These are phyloP conservation scores for Apiotrichum porosum DNA, from an alignment of 1,284 basidiomycete species.

Conservation along the genomic window DNA sequence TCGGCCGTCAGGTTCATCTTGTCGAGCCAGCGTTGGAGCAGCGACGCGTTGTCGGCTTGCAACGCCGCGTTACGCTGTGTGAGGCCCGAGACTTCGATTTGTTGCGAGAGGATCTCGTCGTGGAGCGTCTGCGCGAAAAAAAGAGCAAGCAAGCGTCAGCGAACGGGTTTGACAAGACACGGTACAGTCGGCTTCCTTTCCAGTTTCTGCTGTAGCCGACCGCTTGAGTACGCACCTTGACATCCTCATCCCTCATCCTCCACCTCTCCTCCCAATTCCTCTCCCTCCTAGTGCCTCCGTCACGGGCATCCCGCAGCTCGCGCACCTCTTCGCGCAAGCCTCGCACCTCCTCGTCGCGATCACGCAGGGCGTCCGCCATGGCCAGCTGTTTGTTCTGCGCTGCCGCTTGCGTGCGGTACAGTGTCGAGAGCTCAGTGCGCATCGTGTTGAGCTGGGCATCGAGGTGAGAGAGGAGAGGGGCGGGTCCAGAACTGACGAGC, in stretches of 20 bases:
- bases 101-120: conserved; percentile 86
- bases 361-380: conserved; percentile 89
- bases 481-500: not conserved
- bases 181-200: no score
- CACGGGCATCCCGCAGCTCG: conserved; percentile 73
- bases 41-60: conserved; percentile 84
- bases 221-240: conserved; percentile 61
- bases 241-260: conserved; percentile 79
- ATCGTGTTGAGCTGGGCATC: conserved; percentile 87
- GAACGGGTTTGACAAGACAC: no score
- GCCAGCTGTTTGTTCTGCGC: conserved; percentile 85
- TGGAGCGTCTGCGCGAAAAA: conserved; percentile 90
- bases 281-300: conserved; percentile 28
- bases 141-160: no score
- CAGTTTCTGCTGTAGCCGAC: not conserved
- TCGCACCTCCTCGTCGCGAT: conserved; percentile 80
- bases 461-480: conserved; percentile 71
- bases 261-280: conserved; percentile 76
- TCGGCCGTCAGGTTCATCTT: conserved; percentile 89
- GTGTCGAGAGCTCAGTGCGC: conserved; percentile 81
- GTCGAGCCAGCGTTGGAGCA: conserved; percentile 92
- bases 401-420: conserved; percentile 87
- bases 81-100: conserved; percentile 83
- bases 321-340: conserved; percentile 77
- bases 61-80: conserved; percentile 79